phyloP scores from a whole-genome alignment of 257 asterid genomes.

The Solanum virginianum region DNA sequence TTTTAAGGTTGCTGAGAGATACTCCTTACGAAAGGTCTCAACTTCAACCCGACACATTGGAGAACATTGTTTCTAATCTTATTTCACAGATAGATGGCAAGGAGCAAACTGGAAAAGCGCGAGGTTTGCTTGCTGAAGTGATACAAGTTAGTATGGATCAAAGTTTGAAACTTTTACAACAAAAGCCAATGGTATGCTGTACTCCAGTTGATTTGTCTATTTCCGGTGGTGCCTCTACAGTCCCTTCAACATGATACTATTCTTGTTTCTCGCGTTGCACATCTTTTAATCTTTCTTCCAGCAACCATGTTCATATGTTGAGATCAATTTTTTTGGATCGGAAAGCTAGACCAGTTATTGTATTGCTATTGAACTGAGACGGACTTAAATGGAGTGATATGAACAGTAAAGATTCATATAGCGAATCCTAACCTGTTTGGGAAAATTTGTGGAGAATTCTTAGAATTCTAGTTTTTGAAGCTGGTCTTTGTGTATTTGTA shows the following conservation, averaged over 20 bases:
- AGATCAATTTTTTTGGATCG: background rate
- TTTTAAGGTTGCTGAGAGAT: slow-evolving; percentile 55
- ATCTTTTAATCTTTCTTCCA: background rate
- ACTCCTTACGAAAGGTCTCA: slow-evolving; percentile 67
- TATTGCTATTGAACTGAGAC: background rate
- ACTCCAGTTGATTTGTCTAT: slow-evolving; percentile 45
- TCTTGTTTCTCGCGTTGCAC: background rate
- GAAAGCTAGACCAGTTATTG: background rate
- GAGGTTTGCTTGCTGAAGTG: slow-evolving; percentile 85
- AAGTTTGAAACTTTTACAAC: slow-evolving; percentile 70
- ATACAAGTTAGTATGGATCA: slow-evolving; percentile 94
- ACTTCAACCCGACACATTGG: slow-evolving; percentile 55
- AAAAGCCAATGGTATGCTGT: slow-evolving; percentile 50
- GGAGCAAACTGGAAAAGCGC: slow-evolving; percentile 66
- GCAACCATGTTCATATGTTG: background rate
- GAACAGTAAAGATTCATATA: background rate
- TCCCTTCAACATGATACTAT: slow-evolving; percentile 30
- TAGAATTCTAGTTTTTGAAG: background rate
- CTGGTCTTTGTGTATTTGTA: background rate
- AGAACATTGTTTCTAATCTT: slow-evolving; percentile 56
- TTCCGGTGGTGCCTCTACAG: slow-evolving; percentile 26
- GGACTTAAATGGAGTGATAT: background rate
- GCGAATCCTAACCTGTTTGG: background rate
- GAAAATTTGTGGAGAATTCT: slow-evolving; percentile 11
- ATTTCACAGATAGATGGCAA: slow-evolving; percentile 71